Percentiles rank a stretch among this genome's conserved stretches.
phyloP scores from a whole-genome alignment of 2,329 filamentous ascomycete species.

The Penicillium sumatraense region DNA sequence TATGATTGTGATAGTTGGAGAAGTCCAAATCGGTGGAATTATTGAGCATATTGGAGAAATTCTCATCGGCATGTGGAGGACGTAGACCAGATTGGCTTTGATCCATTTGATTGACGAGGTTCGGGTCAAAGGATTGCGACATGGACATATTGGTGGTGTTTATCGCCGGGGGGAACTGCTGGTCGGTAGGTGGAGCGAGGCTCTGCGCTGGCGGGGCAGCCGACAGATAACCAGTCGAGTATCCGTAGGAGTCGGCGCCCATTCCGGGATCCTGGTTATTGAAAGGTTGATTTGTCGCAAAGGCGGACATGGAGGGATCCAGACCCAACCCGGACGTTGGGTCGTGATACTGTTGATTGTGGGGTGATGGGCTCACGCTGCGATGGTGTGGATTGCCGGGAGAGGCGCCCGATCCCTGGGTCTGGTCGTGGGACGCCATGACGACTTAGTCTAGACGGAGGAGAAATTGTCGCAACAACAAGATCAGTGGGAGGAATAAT shows the following conservation, averaged over 20 bases:
- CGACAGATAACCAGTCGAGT: slow-evolving; percentile 41
- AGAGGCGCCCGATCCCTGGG: slow-evolving; percentile 40
- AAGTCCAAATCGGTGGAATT: slow-evolving; percentile 45
- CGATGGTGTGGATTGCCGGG: slow-evolving; percentile 43
- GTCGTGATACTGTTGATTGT: slow-evolving; percentile 46
- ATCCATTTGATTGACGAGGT: slow-evolving; percentile 41
- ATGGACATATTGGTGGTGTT: slow-evolving; percentile 36
- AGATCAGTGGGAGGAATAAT: not conserved
- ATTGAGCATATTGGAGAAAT: slow-evolving; percentile 45
- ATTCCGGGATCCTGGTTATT: slow-evolving; percentile 30
- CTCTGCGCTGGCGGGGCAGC: slow-evolving; percentile 34
- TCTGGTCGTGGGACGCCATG: slow-evolving; percentile 40
- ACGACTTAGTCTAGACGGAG: slow-evolving; percentile 6
- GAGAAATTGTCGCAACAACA: not conserved
- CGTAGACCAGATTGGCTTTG: slow-evolving; percentile 33
- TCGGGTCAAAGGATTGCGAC: slow-evolving; percentile 44
- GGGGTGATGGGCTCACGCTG: slow-evolving; percentile 49
- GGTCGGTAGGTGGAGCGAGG: slow-evolving; percentile 35
- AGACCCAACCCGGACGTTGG: slow-evolving; percentile 37
- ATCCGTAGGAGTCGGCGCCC: slow-evolving; percentile 41
- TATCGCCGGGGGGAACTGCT: slow-evolving; percentile 34
- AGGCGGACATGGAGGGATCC: slow-evolving; percentile 41
- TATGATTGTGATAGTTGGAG: slow-evolving; percentile 41
- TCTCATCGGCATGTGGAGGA: slow-evolving; percentile 38
- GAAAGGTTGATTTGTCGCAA: slow-evolving; percentile 41